Conservation (phyloP, 1,139 yeast genomes). For the Geotrichum histeridarum region DNA sequence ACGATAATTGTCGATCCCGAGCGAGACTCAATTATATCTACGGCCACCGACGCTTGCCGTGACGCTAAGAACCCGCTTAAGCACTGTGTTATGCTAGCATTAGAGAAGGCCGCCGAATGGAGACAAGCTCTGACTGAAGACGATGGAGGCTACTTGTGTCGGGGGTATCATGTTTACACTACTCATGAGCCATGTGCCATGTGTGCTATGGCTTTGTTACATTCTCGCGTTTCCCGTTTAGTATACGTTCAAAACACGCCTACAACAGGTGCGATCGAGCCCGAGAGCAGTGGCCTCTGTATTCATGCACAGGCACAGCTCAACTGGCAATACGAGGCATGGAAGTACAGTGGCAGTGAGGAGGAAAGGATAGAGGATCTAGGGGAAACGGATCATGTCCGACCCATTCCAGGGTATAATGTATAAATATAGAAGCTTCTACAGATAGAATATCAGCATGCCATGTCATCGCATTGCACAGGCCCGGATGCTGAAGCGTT, state of each 20-base stretch:
- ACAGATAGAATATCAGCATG: neutral
- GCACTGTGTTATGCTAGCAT: conserved; percentile 73
- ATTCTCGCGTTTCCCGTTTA: conserved; percentile 72
- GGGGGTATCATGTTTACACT: conserved; percentile 70
- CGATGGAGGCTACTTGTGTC: conserved; percentile 56
- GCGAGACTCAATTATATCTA: conserved; percentile 38
- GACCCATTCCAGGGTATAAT: conserved; percentile 3
- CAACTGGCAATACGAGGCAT: conserved; percentile 77
- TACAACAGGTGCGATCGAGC: conserved; percentile 52
- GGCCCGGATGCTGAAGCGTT: neutral
- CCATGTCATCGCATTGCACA: neutral
- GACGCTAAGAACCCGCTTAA: conserved; percentile 44
- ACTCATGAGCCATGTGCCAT: conserved; percentile 95
- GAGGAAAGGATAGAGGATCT: neutral
- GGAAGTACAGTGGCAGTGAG: conserved; percentile 52
- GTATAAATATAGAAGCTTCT: neutral
- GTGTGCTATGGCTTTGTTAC: conserved; percentile 96
- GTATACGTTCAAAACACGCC: conserved; percentile 51
- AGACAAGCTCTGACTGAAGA: conserved; percentile 1
- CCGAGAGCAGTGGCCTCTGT: conserved; percentile 58
- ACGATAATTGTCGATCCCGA: conserved; percentile 50
- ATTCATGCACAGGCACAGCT: conserved; percentile 67
- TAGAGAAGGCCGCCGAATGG: conserved; percentile 43
- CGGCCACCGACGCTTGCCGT: conserved; percentile 40
- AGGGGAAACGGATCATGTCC: neutral